phyloP scores from a whole-genome alignment of 1,284 basidiomycete genomes.

The Ustilago crameri region DNA sequence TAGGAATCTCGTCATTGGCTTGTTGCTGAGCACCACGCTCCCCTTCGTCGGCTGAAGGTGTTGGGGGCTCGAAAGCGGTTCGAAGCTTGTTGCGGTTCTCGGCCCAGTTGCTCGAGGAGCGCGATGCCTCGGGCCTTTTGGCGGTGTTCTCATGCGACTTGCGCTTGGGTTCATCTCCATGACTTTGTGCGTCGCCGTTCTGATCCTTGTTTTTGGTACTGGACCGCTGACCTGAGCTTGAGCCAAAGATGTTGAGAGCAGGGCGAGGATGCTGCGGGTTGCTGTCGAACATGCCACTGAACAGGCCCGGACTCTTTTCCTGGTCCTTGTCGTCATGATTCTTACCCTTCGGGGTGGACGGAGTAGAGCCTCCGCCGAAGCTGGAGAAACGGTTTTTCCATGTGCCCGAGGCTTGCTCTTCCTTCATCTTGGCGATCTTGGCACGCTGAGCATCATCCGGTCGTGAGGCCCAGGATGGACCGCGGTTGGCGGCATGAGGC shows the following conservation, averaged over 20 bases:
- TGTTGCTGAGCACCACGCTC: slow-evolving; percentile 5
- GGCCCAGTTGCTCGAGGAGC: slow-evolving; percentile 32
- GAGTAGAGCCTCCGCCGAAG: slow-evolving; percentile 14
- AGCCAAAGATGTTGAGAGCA: slow-evolving; percentile 29
- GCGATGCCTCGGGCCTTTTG: slow-evolving; percentile 11
- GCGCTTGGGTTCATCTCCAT: slow-evolving; percentile 9
- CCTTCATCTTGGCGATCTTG: slow-evolving; percentile 55
- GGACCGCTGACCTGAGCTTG: slow-evolving; percentile 13
- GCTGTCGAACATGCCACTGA: slow-evolving; percentile 27
- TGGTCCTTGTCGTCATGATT: slow-evolving; percentile 11
- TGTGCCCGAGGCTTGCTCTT: slow-evolving; percentile 33
- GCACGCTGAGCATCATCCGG: slow-evolving; percentile 56
- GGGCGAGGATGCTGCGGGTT: slow-evolving; percentile 19
- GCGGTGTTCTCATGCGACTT: slow-evolving; percentile 12
- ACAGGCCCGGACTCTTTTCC: slow-evolving; percentile 20
- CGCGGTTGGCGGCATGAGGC: slow-evolving; percentile 39
- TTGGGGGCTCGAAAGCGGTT: slow-evolving; percentile 42
- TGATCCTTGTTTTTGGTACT: slow-evolving; percentile 15
- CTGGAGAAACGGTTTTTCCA: slow-evolving; percentile 41
- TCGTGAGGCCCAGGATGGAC: slow-evolving; percentile 56
- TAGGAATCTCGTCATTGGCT: slow-evolving; percentile 19
- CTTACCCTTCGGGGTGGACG: slow-evolving; percentile 26
- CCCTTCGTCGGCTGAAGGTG: slow-evolving; percentile 21
- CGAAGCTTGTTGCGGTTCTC: slow-evolving; percentile 47
- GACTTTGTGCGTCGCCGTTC: slow-evolving; percentile 15